These are phyloP conservation scores for Daldinia eschscholtzii DNA, from an alignment of 2,329 filamentous ascomycete genomes.

Conservation along the genomic window DNA sequence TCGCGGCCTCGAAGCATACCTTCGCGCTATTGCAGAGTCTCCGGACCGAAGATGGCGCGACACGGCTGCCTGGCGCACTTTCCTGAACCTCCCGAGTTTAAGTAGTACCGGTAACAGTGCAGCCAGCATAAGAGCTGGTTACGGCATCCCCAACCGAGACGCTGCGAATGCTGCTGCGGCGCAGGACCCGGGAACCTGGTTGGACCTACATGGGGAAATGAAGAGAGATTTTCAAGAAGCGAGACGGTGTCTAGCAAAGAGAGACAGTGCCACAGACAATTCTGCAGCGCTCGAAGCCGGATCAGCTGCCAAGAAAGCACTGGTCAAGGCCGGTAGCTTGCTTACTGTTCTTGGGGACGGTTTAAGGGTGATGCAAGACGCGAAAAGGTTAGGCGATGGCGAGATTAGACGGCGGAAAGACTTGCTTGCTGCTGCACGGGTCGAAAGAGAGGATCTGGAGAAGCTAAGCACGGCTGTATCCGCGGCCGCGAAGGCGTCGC, in stretches of 20 bases:
- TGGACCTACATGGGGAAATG: slow-evolving; percentile 80
- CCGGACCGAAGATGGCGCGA: slow-evolving; percentile 84
- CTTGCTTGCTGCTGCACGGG: slow-evolving; percentile 75
- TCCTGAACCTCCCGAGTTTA: slow-evolving; percentile 75
- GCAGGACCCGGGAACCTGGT: slow-evolving; percentile 76
- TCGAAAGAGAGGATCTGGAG: slow-evolving; percentile 82
- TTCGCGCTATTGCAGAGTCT: slow-evolving; percentile 77
- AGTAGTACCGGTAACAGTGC: slow-evolving; percentile 63
- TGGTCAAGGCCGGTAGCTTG: slow-evolving; percentile 76
- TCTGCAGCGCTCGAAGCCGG: slow-evolving; percentile 70
- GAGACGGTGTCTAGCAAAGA: slow-evolving; percentile 72
- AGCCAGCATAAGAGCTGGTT: slow-evolving; percentile 61
- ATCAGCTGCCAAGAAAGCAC: slow-evolving; percentile 78
- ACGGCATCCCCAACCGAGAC: slow-evolving; percentile 49
- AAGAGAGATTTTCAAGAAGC: slow-evolving; percentile 78
- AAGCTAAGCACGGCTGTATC: slow-evolving; percentile 72
- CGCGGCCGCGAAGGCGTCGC: slow-evolving; percentile 56
- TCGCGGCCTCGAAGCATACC: slow-evolving; percentile 75
- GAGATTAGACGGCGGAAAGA: slow-evolving; percentile 80
- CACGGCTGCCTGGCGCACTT: slow-evolving; percentile 77
- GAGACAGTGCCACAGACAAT: slow-evolving; percentile 70
- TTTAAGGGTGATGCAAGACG: slow-evolving; percentile 68
- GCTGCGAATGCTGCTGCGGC: slow-evolving; percentile 59
- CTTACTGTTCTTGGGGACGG: slow-evolving; percentile 75
- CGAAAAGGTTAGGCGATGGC: slow-evolving; percentile 74